Evolutionary conservation across 257 asterid species (phyloP), one percentile per base, ranked within the genome.

Genomic region (Scutellaria galericulata): DNA sequence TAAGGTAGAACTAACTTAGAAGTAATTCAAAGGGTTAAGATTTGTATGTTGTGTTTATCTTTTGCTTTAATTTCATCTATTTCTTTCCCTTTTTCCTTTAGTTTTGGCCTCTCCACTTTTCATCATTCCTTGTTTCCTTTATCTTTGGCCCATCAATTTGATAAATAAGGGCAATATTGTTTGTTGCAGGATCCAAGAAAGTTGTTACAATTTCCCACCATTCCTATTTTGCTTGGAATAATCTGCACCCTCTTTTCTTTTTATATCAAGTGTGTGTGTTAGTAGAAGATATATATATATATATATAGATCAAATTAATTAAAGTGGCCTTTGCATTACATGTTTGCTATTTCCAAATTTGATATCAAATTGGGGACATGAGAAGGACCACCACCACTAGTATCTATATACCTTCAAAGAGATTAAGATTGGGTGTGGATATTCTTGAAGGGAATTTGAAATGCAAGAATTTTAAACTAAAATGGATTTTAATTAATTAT

Each of bases 171-270:
- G 66, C 59, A 75, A 56, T 73, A 31, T 31, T 31, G 81, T 72
- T 68, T 68, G 61, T 78, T 70, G 83, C 90, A 83, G 90, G 96
- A 90, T 88, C 95, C 90, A 58, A 85, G 84, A 88, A 85, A 90
- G 92, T 74, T 44, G 71, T 66, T 80, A 57, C 81, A 71, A 73
- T 80, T 74, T 85, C 83, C 74, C 86, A 68, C 76, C 56, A 75
- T 77, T 64, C 48, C 76, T 12, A 63, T 15, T 6, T 31, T 24
- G 27, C 27, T 24, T 24, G 27, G 27, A 24, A 24, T 24, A 24
- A 24, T 24, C 14, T 70, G 37, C 41, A 64, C 53, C 5, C 47
- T 44, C 50, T 40, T 66, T 44, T 52, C 63, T 60, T n/a, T 15
- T 66, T 27, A 24, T 12, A 8, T 65, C 27, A 31, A 4, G 37